A percentile compares a stretch with the other conserved stretches of the same genome.
phyloP scores from a whole-genome alignment of 164 flowering plant species.

The Malania oleifera region DNA sequence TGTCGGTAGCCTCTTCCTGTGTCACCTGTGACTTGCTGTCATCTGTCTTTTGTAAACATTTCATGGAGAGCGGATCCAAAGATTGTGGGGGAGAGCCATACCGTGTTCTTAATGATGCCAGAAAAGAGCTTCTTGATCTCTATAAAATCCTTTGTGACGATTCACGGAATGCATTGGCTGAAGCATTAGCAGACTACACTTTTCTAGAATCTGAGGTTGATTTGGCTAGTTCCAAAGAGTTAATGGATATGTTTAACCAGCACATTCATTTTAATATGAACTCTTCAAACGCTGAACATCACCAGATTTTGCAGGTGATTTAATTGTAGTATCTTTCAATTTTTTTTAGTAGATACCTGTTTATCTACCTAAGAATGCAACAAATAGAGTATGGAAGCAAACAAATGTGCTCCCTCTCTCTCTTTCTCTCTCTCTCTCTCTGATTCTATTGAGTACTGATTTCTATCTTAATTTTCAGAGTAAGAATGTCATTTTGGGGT shows the following conservation, averaged over 20 bases:
- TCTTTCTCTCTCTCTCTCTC: background rate
- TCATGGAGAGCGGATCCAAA: slow-evolving; percentile 13
- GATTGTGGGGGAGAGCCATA: slow-evolving; percentile 19
- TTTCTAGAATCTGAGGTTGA: slow-evolving; percentile 48
- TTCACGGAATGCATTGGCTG: slow-evolving; percentile 26
- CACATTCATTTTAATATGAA: slow-evolving; percentile 28
- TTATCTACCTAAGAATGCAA: too few species aligned
- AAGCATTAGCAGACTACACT: slow-evolving; percentile 27
- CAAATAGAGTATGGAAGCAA: too few species aligned
- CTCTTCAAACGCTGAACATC: slow-evolving; percentile 25
- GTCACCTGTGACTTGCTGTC: slow-evolving; percentile 26
- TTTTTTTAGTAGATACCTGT: too few species aligned
- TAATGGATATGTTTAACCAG: slow-evolving; percentile 47
- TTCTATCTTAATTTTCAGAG: slow-evolving; percentile 39
- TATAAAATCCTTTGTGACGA: slow-evolving; percentile 36
- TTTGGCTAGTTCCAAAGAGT: slow-evolving; percentile 41
- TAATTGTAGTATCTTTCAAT: background rate
- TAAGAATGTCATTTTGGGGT: slow-evolving; percentile 45
- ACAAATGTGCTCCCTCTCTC: background rate
- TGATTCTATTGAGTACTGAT: slow-evolving; percentile 6
- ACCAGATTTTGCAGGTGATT: slow-evolving; percentile 53
- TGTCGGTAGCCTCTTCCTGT: slow-evolving; percentile 51
- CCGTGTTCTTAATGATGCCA: slow-evolving; percentile 41
- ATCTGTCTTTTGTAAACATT: slow-evolving; percentile 22
- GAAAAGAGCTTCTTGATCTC: slow-evolving; percentile 49